Evolutionary conservation across 305 asterid species (phyloP).

Genomic region (Withania somnifera): DNA sequence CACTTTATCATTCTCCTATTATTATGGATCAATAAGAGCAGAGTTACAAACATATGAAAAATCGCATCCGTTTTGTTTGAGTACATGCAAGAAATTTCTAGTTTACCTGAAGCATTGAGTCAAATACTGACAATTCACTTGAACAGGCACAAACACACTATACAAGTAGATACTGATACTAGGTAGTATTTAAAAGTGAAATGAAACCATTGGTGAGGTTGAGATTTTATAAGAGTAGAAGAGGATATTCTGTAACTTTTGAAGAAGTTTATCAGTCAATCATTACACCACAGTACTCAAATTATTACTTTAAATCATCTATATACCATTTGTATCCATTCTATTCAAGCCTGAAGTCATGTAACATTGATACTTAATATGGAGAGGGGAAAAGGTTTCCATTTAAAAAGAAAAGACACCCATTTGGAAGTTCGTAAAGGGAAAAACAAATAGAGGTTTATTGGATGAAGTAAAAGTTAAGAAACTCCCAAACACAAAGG

Average conservation of each 20-base stretch:
- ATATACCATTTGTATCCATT: neutral
- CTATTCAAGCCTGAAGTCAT: neutral
- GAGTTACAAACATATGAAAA: neutral
- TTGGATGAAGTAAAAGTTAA: neutral
- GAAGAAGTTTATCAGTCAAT: neutral
- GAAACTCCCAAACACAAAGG: neutral
- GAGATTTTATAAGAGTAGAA: neutral
- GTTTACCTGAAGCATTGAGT: constrained; percentile 68
- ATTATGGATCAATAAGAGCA: constrained; percentile 11
- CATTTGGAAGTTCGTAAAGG: neutral
- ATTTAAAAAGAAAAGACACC: neutral
- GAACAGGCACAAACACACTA: constrained; percentile 6
- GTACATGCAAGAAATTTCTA: neutral
- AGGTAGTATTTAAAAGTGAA: neutral
- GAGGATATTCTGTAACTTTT: neutral
- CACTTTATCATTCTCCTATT: constrained; percentile 53
- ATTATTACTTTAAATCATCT: neutral
- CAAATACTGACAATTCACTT: constrained; percentile 57
- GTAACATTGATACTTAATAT: neutral
- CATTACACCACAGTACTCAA: no score
- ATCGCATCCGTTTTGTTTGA: neutral
- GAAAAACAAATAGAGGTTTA: neutral
- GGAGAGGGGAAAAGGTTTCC: neutral
- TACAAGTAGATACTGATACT: neutral
- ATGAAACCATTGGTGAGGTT: neutral